Conservation (phyloP, 106 monocot species). For the Apostasia ramifera region DNA sequence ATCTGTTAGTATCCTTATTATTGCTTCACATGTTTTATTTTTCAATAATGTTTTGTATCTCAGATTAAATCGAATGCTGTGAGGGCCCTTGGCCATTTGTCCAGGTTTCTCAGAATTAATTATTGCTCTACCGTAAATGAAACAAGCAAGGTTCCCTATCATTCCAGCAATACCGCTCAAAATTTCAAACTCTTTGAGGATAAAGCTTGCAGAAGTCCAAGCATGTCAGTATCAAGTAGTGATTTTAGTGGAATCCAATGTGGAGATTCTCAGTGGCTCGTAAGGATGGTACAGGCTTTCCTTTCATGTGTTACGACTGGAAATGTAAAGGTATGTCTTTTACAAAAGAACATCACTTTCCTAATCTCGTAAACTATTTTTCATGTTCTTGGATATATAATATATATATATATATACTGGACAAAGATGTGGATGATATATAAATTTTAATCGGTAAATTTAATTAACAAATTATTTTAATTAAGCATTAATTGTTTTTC, state of each 20-base stretch:
- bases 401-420: too few species aligned
- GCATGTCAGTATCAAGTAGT: constrained; percentile 4
- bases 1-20: background rate
- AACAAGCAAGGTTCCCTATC: constrained; percentile 3
- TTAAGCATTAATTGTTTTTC: too few species aligned
- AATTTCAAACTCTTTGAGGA: background rate
- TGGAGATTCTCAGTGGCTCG: constrained; percentile 59
- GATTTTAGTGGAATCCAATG: constrained; percentile 2
- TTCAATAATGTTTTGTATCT: background rate
- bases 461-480: too few species aligned
- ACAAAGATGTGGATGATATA: too few species aligned
- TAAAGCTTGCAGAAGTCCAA: background rate
- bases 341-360: too few species aligned
- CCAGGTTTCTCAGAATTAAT: constrained; percentile 72
- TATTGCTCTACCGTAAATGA: constrained; percentile 16
- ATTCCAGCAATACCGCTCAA: constrained; percentile 1
- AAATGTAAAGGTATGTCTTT: constrained; percentile 81
- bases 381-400: too few species aligned
- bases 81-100: constrained; percentile 95
- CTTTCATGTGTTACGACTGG: constrained; percentile 99
- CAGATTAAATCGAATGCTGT: constrained; percentile 97
- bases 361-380: background rate
- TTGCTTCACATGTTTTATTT: background rate
- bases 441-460: too few species aligned
- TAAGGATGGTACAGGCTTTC: constrained; percentile 94